phyloP scores from a whole-genome alignment of 1,139 yeast genomes.

The Nakaseomyces uthaithaninus region DNA sequence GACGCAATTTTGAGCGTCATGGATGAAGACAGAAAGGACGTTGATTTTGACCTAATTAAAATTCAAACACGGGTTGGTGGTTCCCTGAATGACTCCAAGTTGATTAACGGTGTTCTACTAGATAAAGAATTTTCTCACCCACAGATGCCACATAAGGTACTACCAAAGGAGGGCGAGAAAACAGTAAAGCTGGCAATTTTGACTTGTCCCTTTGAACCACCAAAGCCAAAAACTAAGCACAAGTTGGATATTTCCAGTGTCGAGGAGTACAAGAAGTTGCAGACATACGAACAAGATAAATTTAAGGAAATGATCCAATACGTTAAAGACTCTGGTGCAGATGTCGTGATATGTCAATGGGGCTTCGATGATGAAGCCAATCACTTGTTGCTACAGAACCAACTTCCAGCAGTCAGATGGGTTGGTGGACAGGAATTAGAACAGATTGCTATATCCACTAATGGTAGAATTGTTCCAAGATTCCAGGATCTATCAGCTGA shows the following conservation, averaged over 20 bases:
- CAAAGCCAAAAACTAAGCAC: conserved; percentile 98
- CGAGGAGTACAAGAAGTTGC: conserved; percentile 85
- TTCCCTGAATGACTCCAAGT: conserved; percentile 70
- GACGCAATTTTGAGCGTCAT: conserved; percentile 93
- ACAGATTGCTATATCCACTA: conserved; percentile 92
- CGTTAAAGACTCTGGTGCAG: conserved; percentile 89
- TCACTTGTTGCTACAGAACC: conserved; percentile 78
- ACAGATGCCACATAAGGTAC: conserved; percentile 81
- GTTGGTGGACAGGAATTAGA: conserved; percentile 98
- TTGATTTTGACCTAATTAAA: conserved; percentile 91
- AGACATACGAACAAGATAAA: conserved; percentile 83
- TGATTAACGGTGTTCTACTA: conserved; percentile 83
- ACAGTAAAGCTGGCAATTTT: conserved; percentile 88
- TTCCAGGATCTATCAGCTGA: conserved; percentile 81
- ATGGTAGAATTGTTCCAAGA: conserved; percentile 94
- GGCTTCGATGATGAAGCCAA: conserved; percentile 99
- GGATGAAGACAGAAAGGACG: conserved; percentile 85
- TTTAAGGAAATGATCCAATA: conserved; percentile 83
- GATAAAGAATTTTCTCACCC: conserved; percentile 98
- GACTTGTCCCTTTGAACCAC: conserved; percentile 99
- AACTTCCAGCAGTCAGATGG: conserved; percentile 96
- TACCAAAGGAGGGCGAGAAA: conserved; percentile 32
- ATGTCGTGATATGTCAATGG: conserved; percentile 97
- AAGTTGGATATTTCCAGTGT: conserved; percentile 87
- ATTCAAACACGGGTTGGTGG: conserved; percentile 97